phyloP scores from a whole-genome alignment of 192 early-diverging fungal species.

The Mortierella alpina region DNA sequence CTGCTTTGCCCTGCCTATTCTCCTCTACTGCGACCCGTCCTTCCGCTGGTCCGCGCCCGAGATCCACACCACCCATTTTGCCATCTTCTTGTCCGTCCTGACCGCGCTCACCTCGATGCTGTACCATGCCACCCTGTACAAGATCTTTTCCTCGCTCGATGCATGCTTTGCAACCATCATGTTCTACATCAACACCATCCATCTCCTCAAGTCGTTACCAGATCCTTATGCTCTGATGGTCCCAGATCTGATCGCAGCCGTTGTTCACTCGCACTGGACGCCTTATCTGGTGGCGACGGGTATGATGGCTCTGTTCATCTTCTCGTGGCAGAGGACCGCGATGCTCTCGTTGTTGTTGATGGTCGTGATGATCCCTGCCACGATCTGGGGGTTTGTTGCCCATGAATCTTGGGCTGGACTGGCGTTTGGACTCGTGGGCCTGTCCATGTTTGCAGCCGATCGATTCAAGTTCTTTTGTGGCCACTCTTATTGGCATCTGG shows the following conservation, averaged over 20 bases:
- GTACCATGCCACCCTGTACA: conserved; percentile 62
- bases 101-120: conserved; percentile 53
- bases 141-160: conserved; percentile 57
- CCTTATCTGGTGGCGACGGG: conserved; percentile 27
- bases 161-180: conserved; percentile 56
- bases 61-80: conserved; percentile 46
- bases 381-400: conserved; percentile 43
- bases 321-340: conserved; percentile 50
- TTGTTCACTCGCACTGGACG: conserved; percentile 32
- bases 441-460: conserved; percentile 45
- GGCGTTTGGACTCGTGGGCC: conserved; percentile 31
- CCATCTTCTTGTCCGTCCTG: conserved; percentile 48
- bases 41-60: conserved; percentile 48
- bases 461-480: conserved; percentile 50
- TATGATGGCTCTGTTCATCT: conserved; percentile 35
- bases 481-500: conserved; percentile 46
- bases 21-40: conserved; percentile 50
- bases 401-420: conserved; percentile 40
- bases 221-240: conserved; percentile 30
- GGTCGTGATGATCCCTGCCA: conserved; percentile 48
- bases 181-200: conserved; percentile 53
- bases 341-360: conserved; percentile 52
- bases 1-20: conserved; percentile 60
- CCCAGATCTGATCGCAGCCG: conserved; percentile 20
- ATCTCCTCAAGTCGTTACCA: conserved; percentile 32